Base-by-base conservation (phyloP, 139 green algal species). In the Pleodorina starrii region DNA sequence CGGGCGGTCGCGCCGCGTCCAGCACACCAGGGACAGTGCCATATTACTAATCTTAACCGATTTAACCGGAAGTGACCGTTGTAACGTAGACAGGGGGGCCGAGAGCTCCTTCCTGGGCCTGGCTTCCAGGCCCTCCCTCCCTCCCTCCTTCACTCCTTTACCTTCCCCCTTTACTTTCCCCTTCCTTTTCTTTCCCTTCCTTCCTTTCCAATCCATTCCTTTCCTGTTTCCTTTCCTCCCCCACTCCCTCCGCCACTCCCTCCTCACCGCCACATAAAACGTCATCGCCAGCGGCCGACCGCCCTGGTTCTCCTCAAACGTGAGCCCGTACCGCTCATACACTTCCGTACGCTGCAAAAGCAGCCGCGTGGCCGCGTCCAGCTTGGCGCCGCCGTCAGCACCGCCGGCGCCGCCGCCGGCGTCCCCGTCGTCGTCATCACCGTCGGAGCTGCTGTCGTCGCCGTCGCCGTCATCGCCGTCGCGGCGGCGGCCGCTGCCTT, bases 231-330 rank as follows among this genome's bases (percentile, higher is more conserved):
- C 50, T 17, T 60, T 17, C 50, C 50, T 60, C 50, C 50, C 50
- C 17, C 50, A 14, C 50, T 60, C 50, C 50, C 50, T 60, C 50
- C 54, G 3, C 7, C 54, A 21, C 54, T 9, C 54, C 54, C 54
- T 66, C 54, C 54, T n/a, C 44, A 88, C 84, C 69, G 84, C 84
- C 9, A 72, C 23, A 10, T 82, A 89, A 57, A 89, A 89, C 10
- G 84, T 83, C 10, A 60, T 5, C 1, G 69, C 68, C 48, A 89
- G 84, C 38, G 36, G 0, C 14, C 69, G 48, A 36, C 82, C 21
- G 23, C 84, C 84, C 46, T 82, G 84, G 48, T 73, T 57, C 69
- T 89, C 84, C 50, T 73, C 69, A n/a, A 89, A 89, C 35, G 76
- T 35, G 10, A 82, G 50, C 36, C 84, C 84, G 68, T 50, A 89